Conservation (phyloP, 495 filamentous ascomycete species). For the Paragyromitra xinjiangensis region DNA sequence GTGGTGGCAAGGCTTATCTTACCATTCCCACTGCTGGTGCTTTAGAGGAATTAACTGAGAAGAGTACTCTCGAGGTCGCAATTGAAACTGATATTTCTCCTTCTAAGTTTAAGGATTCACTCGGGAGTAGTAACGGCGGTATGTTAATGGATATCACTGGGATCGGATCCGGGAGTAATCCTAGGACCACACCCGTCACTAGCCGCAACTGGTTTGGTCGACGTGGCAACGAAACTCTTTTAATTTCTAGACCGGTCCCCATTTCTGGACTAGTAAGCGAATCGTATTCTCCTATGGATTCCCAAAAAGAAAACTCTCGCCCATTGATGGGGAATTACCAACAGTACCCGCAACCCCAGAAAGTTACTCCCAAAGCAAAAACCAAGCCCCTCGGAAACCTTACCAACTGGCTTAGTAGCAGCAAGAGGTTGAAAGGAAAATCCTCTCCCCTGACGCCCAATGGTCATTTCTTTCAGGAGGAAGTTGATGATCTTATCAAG, state of each 20-base stretch:
- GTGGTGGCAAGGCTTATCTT: background rate
- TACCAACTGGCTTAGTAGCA: conserved; percentile 29
- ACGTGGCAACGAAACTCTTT: background rate
- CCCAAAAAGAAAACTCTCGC: conserved; percentile 39
- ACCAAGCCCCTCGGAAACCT: conserved; percentile 28
- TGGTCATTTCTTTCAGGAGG: conserved; percentile 36
- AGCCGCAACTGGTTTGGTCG: conserved; percentile 40
- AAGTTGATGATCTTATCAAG: conserved; percentile 43
- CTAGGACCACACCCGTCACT: conserved; percentile 26
- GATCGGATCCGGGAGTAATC: conserved; percentile 40
- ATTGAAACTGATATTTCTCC: background rate
- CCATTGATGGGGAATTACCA: background rate
- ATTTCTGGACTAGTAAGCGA: background rate
- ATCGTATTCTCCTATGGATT: background rate
- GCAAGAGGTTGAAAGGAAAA: conserved; percentile 18
- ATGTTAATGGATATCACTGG: conserved; percentile 38
- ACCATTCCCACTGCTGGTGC: background rate
- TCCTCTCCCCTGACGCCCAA: background rate
- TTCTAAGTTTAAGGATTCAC: background rate
- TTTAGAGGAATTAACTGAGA: background rate
- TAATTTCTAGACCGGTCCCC: background rate
- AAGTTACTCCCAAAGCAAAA: conserved; percentile 4
- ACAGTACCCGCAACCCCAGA: background rate
- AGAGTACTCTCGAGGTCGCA: background rate
- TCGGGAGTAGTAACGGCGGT: background rate